Base-by-base conservation (phyloP, 768 basidiomycete species). In the Suillus placidus region DNA sequence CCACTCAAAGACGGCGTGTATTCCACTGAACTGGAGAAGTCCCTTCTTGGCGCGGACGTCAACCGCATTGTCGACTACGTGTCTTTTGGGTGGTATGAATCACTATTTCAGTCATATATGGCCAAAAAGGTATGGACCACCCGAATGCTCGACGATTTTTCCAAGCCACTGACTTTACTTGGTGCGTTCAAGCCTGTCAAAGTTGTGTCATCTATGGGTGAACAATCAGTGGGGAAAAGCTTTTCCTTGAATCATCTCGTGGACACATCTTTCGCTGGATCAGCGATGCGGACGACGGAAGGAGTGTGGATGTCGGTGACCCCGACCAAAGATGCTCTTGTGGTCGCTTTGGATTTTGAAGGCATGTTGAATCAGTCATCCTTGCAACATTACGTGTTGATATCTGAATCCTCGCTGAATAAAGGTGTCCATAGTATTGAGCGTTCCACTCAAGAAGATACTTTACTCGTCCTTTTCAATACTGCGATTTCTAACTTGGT, bases 291-390 rank as follows among this genome's bases (percentile, higher is more conserved):
- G 20, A 88, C 87, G 10, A 88, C 85, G 70, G 85, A 87, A 75
- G 87, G 87, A 6, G 85, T 88, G 3, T 88, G 87, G 88, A 84
- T 88, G 82, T 88, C 87, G 1, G 85, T 87, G 10, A 87, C 87
- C 2, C 88, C 88, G 0, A 88, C 87, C 0, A 76, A 81, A 58
- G 82, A 86, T 32, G 73, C 73, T 0, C 69, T 89, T 13, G 77
- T 89, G 12, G 86, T 89, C 0, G 83, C 87, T 2, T 79, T 89
- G 9, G 88, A 89, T 67, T 89, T 89, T 54, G 88, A 89, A 81
- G 88, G 88, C 82, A 9, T 0, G 69, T 65, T 10, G 0, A 0
- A n/a, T 10, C 3, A 18, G 8, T 18, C 20, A 35, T 26, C 40
- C n/a, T 37, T 58, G 80, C 26, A 3, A 30, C 9, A 12, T 30